Base-by-base conservation (phyloP, 352 stramenopile genomes). In the Pythium monospermum region DNA sequence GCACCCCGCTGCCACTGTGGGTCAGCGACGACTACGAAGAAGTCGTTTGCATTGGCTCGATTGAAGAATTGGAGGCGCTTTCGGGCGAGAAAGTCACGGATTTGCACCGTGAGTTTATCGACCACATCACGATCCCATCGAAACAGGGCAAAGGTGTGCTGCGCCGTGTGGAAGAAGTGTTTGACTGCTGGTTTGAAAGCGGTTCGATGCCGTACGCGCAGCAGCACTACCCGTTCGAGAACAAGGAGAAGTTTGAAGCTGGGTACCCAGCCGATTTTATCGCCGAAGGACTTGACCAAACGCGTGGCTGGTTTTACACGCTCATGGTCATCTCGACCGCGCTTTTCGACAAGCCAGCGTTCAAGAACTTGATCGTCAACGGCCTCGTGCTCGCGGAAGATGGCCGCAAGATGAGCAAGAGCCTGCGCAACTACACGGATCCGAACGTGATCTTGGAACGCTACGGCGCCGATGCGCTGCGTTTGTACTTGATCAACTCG, bases 161-260 rank as follows among this genome's bases (percentile, higher is more conserved):
- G 16, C 80, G 79, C 30, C 85, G 88, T 52, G 83, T 97, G 6
- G 81, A 89, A 0, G 88, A 97, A 42, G 92, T 98, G 10, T 99
- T 99, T 72, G 96, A 99, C 76, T 99, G 96, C 72, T 99, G 97
- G 97, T 99, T 99, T 61, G 97, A 99, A 71, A 98, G 85, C 39
- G 97, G 97, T 5, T 98, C 87, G 27, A 99, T 99, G 97, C 97
- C 97, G 27, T 99, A 99, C 71, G 97, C 97, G 12, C 97, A 99
- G 71, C 85, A 97, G 64, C 97, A 99, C 75, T 99, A 99, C 76
- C 97, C 97, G 45, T 99, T 99, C 72, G 95, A 99, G 66, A 98
- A 99, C 77, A 98, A 98, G 74, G 89, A 97, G 19, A 83, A 90
- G 56, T 98, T 99, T 62, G 87, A 99, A 63, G 77, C 85, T 0